phyloP scores from a whole-genome alignment of 805 yeast genomes.

The Kodamaea jinghongensis region DNA sequence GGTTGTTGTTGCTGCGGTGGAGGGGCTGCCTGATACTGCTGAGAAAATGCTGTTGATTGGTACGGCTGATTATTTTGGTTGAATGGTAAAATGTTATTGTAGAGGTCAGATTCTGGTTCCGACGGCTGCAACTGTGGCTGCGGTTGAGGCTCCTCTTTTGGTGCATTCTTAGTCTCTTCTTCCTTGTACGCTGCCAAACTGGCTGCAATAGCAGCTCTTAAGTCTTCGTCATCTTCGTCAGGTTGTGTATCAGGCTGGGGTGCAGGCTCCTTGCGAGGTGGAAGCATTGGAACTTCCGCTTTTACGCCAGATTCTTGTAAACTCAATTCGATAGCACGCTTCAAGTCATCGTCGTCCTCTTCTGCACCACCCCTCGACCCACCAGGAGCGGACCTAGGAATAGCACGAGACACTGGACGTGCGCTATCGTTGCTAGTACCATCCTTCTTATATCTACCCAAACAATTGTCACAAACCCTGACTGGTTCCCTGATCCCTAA shows the following conservation, averaged over 20 bases:
- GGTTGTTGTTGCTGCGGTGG: constrained; percentile 8
- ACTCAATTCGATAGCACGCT: constrained; percentile 73
- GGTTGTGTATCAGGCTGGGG: constrained; percentile 1
- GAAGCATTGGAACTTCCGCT: constrained; percentile 11
- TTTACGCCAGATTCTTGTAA: constrained; percentile 50
- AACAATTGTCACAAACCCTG: constrained; percentile 90
- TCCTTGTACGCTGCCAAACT: constrained; percentile 71
- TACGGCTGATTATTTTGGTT: constrained; percentile 7
- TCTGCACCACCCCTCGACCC: constrained; percentile 3
- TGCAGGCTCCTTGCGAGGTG: constrained; percentile 11
- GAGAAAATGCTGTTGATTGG: constrained; percentile 6
- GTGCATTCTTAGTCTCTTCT: constrained; percentile 19
- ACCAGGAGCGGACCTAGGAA: constrained; percentile 8
- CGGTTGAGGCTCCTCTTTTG: constrained; percentile 9
- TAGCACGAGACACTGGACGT: background rate
- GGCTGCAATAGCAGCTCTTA: constrained; percentile 89
- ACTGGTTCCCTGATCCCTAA: constrained; percentile 87
- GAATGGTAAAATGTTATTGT: constrained; percentile 26
- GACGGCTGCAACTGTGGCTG: constrained; percentile 15
- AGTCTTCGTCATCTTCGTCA: constrained; percentile 70
- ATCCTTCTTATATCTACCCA: constrained; percentile 50
- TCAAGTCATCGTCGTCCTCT: background rate
- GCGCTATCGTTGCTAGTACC: background rate
- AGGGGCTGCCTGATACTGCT: constrained; percentile 7
- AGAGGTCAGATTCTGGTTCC: constrained; percentile 30